phyloP scores from a whole-genome alignment of 1,139 yeast species.

The Yamadazyma taylorii region DNA sequence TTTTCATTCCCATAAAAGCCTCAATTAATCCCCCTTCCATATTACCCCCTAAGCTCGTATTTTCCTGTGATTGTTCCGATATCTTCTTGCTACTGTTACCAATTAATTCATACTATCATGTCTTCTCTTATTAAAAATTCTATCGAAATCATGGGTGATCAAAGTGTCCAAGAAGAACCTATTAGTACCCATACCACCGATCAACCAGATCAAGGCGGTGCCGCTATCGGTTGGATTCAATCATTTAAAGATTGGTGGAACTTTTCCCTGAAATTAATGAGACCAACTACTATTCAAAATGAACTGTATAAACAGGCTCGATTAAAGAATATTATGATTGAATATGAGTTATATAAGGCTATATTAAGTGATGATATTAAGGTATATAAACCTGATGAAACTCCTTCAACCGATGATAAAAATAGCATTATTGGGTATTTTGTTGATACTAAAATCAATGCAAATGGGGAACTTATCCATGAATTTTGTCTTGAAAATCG shows the following conservation, averaged over 20 bases:
- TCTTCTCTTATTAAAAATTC: slow-evolving; percentile 17
- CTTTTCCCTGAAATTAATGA: slow-evolving; percentile 26
- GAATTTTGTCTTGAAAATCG: slow-evolving; percentile 37
- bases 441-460: slow-evolving; percentile 32
- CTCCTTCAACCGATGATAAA: slow-evolving; percentile 8
- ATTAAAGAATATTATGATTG: slow-evolving; percentile 28
- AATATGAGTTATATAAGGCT: slow-evolving; percentile 36
- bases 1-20: too few relatives aligned
- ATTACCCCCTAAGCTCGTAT: too few relatives aligned
- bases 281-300: slow-evolving; percentile 17
- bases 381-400: slow-evolving; percentile 20
- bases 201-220: background rate
- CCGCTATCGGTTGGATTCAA: slow-evolving; percentile 21
- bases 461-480: slow-evolving; percentile 31
- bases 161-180: slow-evolving; percentile 1
- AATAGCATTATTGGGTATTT: slow-evolving; percentile 22
- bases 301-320: slow-evolving; percentile 22
- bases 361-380: slow-evolving; percentile 33
- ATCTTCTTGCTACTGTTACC: background rate
- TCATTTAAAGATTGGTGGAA: slow-evolving; percentile 46
- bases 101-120: background rate
- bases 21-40: too few relatives aligned
- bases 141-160: slow-evolving; percentile 19
- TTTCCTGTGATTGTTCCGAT: background rate
- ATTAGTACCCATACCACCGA: background rate